phyloP scores from a whole-genome alignment of 345 rosid species.

The Rhodamnia argentea region DNA sequence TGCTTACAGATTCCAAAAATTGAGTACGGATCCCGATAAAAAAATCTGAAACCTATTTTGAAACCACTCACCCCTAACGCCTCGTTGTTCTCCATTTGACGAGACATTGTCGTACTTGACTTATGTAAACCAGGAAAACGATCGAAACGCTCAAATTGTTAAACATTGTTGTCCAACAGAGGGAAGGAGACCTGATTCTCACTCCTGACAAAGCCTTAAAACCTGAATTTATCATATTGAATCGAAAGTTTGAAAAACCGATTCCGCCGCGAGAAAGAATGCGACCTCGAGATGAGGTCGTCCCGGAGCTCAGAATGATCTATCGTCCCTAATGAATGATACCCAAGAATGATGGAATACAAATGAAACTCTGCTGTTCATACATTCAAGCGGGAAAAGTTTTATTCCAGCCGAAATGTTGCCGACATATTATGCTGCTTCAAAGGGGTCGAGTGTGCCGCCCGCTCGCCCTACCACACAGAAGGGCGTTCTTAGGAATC shows the following conservation, averaged over 20 bases:
- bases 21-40: too few species aligned
- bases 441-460: conserved; percentile 8
- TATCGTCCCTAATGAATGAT: neutral
- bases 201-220: neutral
- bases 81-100: too few species aligned
- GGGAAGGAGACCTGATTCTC: too few species aligned
- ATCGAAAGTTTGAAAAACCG: neutral
- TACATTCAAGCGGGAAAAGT: too few species aligned
- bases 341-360: neutral
- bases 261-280: conserved; percentile 16
- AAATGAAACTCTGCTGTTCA: neutral
- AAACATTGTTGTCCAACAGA: neutral
- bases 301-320: neutral
- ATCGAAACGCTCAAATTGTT: neutral
- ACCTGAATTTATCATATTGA: neutral
- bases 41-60: too few species aligned
- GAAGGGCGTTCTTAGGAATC: conserved; percentile 42
- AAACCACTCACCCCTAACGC: too few species aligned
- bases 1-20: too few species aligned
- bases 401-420: neutral
- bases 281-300: conserved; percentile 56
- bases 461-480: conserved; percentile 32
- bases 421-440: neutral
- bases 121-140: neutral
- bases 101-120: too few species aligned